Evolutionary conservation across 495 filamentous ascomycete species (phyloP), one percentile per base, ranked within the genome.

Genomic region (Jackrogersella minutella): DNA sequence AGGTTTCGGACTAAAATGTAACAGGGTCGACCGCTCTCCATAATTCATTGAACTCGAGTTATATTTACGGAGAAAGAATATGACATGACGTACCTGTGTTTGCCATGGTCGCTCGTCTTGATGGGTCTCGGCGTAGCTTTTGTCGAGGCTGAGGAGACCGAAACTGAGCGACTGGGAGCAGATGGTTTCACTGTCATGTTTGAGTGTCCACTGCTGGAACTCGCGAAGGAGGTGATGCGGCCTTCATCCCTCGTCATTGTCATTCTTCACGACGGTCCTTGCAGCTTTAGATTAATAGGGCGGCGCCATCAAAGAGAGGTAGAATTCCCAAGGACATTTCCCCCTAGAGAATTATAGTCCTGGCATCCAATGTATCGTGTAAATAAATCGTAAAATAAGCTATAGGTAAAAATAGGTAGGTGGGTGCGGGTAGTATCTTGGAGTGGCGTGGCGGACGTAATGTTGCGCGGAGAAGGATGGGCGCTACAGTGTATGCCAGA

Each of bases 221-320:
- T 86, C 77, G 85, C 85, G 73, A 79, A 81, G 68, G 87, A 87
- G 78, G 84, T 87, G 81, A 86, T 83, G 72, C 86, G 82, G 66
- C 79, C 80, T 71, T 87, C 84, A 75, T 84, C 80, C 73, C 82
- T 81, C 71, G 84, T 84, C 86, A 89, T 88, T 73, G 76, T 84
- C 79, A 76, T 76, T 73, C 37, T 61, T 59, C 57, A 63, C 54
- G 58, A 62, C 66, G 53, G 67, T 70, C 63, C 70, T 68, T 61
- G 55, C 67, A 69, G 70, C 64, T 74, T n/a, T 57, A 11, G 36
- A 44, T 74, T 21, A 74, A 71, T 58, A 71, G 49, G 66, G 49
- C 51, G 57, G 53, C 72, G 71, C 70, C 71, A 74, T 72, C 55
- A 72, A 77, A 55, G 22, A 40, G 55, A 37, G 54, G 37, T 33